Base-by-base conservation (phyloP, 176 grass and related monocot species). In the Alopecurus myosuroides region DNA sequence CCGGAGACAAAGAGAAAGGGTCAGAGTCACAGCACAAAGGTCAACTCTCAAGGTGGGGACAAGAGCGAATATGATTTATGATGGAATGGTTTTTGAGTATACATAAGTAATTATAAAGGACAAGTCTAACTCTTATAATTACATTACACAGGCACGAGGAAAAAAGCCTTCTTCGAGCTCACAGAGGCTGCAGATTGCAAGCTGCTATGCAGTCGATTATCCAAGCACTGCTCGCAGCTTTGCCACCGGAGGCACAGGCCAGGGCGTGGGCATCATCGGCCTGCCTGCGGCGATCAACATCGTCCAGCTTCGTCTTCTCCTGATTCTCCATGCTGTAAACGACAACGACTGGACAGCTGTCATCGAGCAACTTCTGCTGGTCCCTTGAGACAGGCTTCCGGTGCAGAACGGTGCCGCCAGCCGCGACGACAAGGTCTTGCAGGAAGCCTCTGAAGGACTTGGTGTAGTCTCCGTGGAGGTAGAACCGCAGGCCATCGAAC, bases 321-420 rank as follows among this genome's bases (percentile, higher is more conserved):
- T 82, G 77, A 62, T 87, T 86, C 12, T 95, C 91, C 0, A 71
- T 7, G 37, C 87, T 87, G 91, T 89, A 95, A 12, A 98, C 50
- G 5, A 94, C 88, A 25, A 93, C 14, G 58, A 85, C 35, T 26
- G 61, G 10, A 6, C 88, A 94, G 48, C 34, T 81, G 34, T 94
- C 86, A 42, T 93, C 83, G 12, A 98, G 77, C 79, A 98, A 25
- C 77, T 78, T 95, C 42, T 94, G 77, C n/a, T 90, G 81, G 44
- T 94, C 85, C 70, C 93, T 93, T 65, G 91, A 92, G 14, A 98
- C 77, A 3, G 96, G 96, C 81, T 92, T 98, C 72, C 91, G 83
- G 19, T 98, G 91, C 33, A 98, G 40, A 70, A 94, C 48, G 28
- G 77, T 80, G 45, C 91, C 96, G 20, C 91, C 91, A 29, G 93